Base-by-base conservation (phyloP, 371 early-diverging fungal genomes). In the Mucor ambiguus region DNA sequence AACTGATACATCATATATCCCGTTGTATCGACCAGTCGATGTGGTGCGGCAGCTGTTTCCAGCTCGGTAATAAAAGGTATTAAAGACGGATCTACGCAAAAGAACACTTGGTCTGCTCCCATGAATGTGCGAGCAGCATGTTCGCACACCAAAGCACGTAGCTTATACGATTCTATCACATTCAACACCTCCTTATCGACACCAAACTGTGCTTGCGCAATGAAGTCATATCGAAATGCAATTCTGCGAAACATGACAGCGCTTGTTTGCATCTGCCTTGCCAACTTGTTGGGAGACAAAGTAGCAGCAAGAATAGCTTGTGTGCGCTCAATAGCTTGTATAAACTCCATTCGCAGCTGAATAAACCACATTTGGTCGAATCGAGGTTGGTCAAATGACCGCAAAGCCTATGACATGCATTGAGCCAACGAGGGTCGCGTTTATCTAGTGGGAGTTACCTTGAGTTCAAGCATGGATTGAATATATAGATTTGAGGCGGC, bases 311-410 rank as follows among this genome's bases (percentile, higher is more conserved):
- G 6, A 35, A 70, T 48, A 7, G 33, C 5, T 16, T 46, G 24
- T 0, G 58, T 58, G 7, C 58, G 56, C 32, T 75, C 67, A 16
- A 78, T 63, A 0, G 62, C 52, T 30, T 58, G 61, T 20, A 78
- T 55, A 64, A 74, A 71, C 26, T 82, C 78, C 73, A 78, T 76
- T 7, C 82, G 71, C 12, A 79, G 48, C 24, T 75, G 76, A 26
- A 76, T 60, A 62, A 71, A 79, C 72, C 78, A 74, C 6, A 33
- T 57, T 54, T 75, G 77, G 5, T 70, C 63, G 5, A 48, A 26
- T 22, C 67, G 32, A 18, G 69, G 56, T n/a, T 72, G 68, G 0
- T 61, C 63, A 28, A 79, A 63, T 2, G 74, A 71, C 59, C 71
- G 66, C 38, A 79, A 70, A 22, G 76, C 73, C 75, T 79, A 58